Conservation (phyloP, 1,284 basidiomycete genomes). For the Heterobasidion irregulare region DNA sequence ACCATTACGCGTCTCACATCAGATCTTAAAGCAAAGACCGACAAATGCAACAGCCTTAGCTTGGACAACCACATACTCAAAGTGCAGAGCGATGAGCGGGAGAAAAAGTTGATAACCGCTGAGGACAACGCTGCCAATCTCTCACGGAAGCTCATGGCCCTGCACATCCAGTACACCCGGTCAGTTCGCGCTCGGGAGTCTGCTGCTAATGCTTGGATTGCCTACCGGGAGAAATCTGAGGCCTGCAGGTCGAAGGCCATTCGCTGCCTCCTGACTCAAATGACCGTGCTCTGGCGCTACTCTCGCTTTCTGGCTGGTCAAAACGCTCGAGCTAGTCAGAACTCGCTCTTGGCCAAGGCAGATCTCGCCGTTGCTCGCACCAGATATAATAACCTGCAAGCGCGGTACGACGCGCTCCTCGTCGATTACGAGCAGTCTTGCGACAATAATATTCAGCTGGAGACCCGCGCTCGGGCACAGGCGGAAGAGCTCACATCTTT, state of each 20-base stretch:
- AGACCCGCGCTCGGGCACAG: neutral
- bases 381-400: neutral
- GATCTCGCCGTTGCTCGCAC: constrained; percentile 2
- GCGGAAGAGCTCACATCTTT: neutral
- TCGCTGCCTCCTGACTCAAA: neutral
- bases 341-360: neutral
- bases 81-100: neutral
- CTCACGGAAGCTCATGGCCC: neutral
- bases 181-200: constrained; percentile 1
- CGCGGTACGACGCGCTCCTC: constrained; percentile 1
- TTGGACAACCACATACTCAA: constrained; percentile 1
- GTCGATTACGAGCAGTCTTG: neutral
- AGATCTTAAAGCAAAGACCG: neutral
- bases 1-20: neutral
- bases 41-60: neutral
- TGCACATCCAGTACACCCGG: neutral
- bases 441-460: neutral
- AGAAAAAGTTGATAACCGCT: neutral
- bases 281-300: constrained; percentile 2
- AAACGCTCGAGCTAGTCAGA: neutral
- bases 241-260: neutral
- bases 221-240: neutral
- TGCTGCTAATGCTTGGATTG: constrained; percentile 3
- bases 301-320: neutral
- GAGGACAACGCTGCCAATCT: neutral